Conservation (phyloP, 208 protist genomes). For the Trichomonas gallinae region DNA sequence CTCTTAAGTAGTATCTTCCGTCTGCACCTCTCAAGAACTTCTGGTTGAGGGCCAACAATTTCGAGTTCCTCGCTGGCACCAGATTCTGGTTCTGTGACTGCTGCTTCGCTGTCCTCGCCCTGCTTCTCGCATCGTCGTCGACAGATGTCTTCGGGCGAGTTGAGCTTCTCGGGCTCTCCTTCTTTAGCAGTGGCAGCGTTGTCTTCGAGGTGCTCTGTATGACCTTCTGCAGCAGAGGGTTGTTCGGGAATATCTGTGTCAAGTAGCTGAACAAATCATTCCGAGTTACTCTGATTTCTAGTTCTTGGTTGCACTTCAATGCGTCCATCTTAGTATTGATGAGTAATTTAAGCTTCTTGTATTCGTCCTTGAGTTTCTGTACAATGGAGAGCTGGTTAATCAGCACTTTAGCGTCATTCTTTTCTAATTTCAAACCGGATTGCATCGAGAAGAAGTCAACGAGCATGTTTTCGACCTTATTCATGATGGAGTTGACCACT, state of each 20-base stretch:
- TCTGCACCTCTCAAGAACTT: constrained; percentile 15
- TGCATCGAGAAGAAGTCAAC: not conserved
- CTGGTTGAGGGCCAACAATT: not conserved
- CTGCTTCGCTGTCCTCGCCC: not conserved
- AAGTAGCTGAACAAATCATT: not conserved
- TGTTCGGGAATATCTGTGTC: not conserved
- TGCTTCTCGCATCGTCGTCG: not conserved
- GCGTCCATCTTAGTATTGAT: not conserved
- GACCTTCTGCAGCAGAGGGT: not conserved
- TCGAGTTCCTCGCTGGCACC: not conserved
- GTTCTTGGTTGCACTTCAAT: not conserved
- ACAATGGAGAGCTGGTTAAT: not conserved
- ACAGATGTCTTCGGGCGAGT: not conserved
- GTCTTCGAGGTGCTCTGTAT: not conserved
- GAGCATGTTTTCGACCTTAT: not conserved
- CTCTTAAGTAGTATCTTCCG: constrained; percentile 2
- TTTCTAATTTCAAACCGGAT: not conserved
- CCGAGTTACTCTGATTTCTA: not conserved
- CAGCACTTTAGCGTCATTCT: not conserved
- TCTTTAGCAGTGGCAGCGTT: not conserved
- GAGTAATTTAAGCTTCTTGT: not conserved
- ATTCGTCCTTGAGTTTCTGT: not conserved
- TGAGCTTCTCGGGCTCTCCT: not conserved
- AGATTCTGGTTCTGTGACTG: not conserved
- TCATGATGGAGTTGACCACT: not conserved